Base-by-base conservation (phyloP, 108 stramenopile genomes). In the Phaeodactylum tricornutum region DNA sequence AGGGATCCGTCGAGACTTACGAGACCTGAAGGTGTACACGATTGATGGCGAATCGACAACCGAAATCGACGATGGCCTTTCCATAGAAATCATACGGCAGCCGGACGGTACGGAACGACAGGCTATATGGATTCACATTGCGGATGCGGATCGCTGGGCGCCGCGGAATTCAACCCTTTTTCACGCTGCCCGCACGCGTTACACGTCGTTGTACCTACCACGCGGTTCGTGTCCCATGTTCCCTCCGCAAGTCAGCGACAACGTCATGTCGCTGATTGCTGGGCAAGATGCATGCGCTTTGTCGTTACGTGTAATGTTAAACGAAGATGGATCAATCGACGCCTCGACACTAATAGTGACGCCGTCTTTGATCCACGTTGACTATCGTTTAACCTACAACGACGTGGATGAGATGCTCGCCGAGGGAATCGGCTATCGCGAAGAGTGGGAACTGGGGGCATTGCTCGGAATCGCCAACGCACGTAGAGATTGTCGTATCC, bases 361-460 rank as follows among this genome's bases (percentile, higher is more conserved):
- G 9, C 71, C 79, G 4, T 83, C 81, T 4, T 33, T 61, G 20
- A 64, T 88, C 17, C 61, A 57, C 14, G 79, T 88, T 9, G 21
- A 61, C n/a, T 88, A 88, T 45, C 57, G 77, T n/a, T 50, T 88
- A 3, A 79, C 80, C 2, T 88, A 81, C 43, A 79, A 88, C 19
- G 77, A 88, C 23, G 87, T 77, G 0, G 82, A 88, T 49, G 82
- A 88, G 55, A 88, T 88, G 87, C 65, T 88, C 0, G 75, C 76
- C 16, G 71, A 68, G 32, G 87, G 87, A 2, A 68, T 81, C 6
- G 87, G 61, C 3, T 84, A 81, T 41, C 50, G 44, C 1, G 87
- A 88, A 57, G 87, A 88, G 50, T 88, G 87, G 87, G 59, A 88
- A 58, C 42, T 88, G n/a, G 87, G 87, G 29, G 77, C 62, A 28